Evolutionary conservation across 148 eudicot genomes (phyloP).

Genomic region (Amaranthus cruentus): DNA sequence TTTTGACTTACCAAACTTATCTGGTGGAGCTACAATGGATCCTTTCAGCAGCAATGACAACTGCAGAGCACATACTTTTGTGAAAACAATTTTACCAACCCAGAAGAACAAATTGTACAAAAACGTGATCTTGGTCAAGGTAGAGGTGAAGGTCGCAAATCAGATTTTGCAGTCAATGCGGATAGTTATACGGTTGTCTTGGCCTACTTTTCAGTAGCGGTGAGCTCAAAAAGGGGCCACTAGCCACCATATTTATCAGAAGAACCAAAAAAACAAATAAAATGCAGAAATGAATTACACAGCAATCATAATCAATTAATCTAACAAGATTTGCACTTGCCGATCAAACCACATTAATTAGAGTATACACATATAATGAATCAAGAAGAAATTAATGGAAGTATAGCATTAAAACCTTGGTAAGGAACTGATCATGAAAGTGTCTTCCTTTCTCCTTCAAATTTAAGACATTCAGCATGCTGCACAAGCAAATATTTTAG

Average conservation of each 20-base stretch:
- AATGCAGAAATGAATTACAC: neutral
- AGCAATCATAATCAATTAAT: neutral
- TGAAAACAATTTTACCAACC: neutral
- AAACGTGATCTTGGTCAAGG: too few relatives aligned
- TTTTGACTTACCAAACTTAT: conserved; percentile 69
- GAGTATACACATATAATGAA: neutral
- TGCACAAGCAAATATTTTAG: conserved; percentile 30
- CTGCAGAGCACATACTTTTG: conserved; percentile 34
- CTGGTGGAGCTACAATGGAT: conserved; percentile 96
- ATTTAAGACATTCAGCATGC: conserved; percentile 75
- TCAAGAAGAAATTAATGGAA: neutral
- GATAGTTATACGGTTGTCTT: too few relatives aligned
- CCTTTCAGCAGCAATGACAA: conserved; percentile 87
- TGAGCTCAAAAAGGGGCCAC: too few relatives aligned
- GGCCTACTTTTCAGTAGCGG: too few relatives aligned
- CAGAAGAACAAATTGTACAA: neutral
- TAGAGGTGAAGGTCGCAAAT: too few relatives aligned
- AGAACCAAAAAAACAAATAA: neutral
- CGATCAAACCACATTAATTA: neutral
- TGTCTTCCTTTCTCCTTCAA: conserved; percentile 93
- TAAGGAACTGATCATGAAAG: conserved; percentile 87
- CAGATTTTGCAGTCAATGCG: too few relatives aligned
- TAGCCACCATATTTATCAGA: neutral
- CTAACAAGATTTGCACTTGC: neutral
- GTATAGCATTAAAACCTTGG: conserved; percentile 54